These are phyloP conservation scores for Solanum hybrid DNA, from an alignment of 305 asterid species.

Conservation along the genomic window DNA sequence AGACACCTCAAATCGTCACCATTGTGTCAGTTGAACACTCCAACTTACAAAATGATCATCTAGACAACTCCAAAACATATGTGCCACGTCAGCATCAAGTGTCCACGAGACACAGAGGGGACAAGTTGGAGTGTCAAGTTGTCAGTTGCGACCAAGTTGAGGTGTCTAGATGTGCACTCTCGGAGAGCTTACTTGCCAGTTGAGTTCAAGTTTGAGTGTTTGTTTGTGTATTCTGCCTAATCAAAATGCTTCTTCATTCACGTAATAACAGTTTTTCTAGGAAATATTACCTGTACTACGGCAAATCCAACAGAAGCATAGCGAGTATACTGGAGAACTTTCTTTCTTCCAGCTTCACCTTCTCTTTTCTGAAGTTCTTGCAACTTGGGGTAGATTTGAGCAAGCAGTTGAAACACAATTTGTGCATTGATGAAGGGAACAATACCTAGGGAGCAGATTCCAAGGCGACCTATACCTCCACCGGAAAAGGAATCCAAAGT, in stretches of 20 bases:
- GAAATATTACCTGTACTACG: slow-evolving; percentile 61
- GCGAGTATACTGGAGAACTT: slow-evolving; percentile 90
- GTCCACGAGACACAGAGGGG: neutral
- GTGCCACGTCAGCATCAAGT: neutral
- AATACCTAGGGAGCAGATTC: slow-evolving; percentile 90
- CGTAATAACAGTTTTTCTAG: neutral
- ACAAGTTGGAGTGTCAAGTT: neutral
- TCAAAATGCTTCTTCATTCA: neutral
- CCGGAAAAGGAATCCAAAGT: slow-evolving; percentile 95
- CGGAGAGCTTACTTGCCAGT: neutral
- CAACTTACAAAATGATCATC: neutral
- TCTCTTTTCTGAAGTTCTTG: slow-evolving; percentile 93
- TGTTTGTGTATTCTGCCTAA: neutral
- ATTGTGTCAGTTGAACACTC: neutral
- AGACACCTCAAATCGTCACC: neutral
- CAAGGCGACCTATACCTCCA: slow-evolving; percentile 97
- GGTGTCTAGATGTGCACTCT: neutral
- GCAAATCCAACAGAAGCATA: slow-evolving; percentile 99
- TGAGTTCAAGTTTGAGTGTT: neutral
- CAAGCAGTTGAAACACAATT: slow-evolving; percentile 91
- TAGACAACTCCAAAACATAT: neutral
- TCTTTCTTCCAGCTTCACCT: slow-evolving; percentile 97
- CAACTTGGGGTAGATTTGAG: slow-evolving; percentile 85
- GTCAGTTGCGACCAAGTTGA: neutral
- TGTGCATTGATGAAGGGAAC: slow-evolving; percentile 97